A percentile compares a stretch with the other conserved stretches of the same genome.
Evolutionary conservation across 108 stramenopile species (phyloP).

Genomic region (Aurantiochytrium sp.): DNA sequence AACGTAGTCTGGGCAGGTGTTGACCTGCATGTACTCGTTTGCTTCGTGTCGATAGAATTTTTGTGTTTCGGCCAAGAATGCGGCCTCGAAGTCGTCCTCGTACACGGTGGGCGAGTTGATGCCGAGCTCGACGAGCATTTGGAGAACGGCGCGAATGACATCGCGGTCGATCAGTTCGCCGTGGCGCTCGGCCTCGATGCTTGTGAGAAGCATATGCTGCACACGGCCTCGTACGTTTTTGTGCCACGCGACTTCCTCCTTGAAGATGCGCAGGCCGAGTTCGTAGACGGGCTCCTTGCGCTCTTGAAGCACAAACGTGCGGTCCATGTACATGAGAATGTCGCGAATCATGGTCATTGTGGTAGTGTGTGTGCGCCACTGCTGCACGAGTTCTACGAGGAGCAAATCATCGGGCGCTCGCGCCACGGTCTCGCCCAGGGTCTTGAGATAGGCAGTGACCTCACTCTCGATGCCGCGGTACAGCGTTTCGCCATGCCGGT

Average conservation of each 20-base stretch:
- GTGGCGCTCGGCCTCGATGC: conserved; percentile 35
- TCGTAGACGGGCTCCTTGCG: conserved; percentile 75
- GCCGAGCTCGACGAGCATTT: conserved; percentile 74
- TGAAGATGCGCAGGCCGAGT: conserved; percentile 77
- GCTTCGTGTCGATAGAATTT: conserved; percentile 80
- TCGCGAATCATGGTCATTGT: conserved; percentile 93
- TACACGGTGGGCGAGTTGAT: conserved; percentile 57
- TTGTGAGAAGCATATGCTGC: conserved; percentile 17
- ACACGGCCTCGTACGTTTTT: conserved; percentile 37
- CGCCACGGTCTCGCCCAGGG: background rate
- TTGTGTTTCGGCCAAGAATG: conserved; percentile 74
- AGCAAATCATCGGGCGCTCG: conserved; percentile 17
- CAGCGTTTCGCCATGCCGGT: conserved; percentile 87
- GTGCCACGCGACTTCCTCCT: conserved; percentile 66
- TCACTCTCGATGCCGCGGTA: conserved; percentile 78
- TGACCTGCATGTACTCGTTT: conserved; percentile 46
- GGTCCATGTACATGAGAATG: conserved; percentile 98
- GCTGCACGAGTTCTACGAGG: conserved; percentile 51
- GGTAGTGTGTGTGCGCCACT: conserved; percentile 71
- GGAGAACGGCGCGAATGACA: conserved; percentile 32
- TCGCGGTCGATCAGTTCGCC: conserved; percentile 44
- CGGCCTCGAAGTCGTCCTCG: conserved; percentile 81
- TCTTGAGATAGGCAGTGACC: conserved; percentile 54
- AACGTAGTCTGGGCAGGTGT: conserved; percentile 81
- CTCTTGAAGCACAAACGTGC: conserved; percentile 75